Evolutionary conservation across 2,329 filamentous ascomycete species (phyloP), one percentile per base, ranked within the genome.

Genomic region (Calonectria crousiana): DNA sequence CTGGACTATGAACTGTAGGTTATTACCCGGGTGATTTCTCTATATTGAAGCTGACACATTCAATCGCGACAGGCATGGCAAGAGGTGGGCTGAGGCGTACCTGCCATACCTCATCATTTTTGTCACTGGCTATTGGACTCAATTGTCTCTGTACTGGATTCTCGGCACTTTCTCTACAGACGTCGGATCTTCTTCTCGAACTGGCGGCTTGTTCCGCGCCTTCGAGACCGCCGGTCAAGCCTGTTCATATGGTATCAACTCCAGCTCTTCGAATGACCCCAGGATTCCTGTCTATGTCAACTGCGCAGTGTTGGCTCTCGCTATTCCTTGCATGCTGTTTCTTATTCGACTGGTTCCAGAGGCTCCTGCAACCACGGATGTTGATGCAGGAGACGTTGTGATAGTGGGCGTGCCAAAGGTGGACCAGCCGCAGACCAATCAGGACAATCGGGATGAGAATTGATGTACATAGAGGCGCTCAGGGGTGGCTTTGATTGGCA

Each of bases 151-250:
- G 6, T 85, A 85, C 77, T 85, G 84, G 84, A 83, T 85, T 26
- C 76, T 85, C 18, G 83, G 82, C 36, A 83, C 81, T 4, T 83
- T 85, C 28, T 82, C 83, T 3, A 82, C 81, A 0, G 83, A 85
- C 28, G 79, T 84, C 1, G 81, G 82, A 49, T 77, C 79, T 6
- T 82, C 79, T 6, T 77, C 82, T 8, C 78, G 82, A 23, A 81
- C 80, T 0, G 81, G 82, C 5, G 82, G 82, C 23, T 32, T 81
- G 41, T 81, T 81, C 72, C 79, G 80, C 3, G 79, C 80, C 23
- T 81, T 79, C 20, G 80, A 81, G 51, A 81, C 80, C 0, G 78
- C 76, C 2, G 82, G 81, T n/a, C 82, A 83, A 66, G 80, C 82
- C 2, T 78, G 81, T 5, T 82, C 81, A 1, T 83, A 83, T 28